Conservation (phyloP, 1,139 yeast genomes). For the Casaregolazyma lundiana region DNA sequence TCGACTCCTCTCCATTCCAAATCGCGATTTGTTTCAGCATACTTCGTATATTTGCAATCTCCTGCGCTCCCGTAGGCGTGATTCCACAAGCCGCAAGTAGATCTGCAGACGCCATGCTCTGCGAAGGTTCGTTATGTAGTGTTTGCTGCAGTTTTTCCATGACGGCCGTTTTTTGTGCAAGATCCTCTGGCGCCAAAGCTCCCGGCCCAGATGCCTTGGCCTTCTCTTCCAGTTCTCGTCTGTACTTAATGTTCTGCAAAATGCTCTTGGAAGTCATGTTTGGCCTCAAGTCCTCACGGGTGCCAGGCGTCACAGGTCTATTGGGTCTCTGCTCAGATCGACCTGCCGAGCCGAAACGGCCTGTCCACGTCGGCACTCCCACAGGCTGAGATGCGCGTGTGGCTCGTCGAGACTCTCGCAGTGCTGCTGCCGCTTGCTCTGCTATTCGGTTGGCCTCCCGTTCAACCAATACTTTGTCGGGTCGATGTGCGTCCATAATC, state of each 20-base stretch:
- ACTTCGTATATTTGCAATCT: slow-evolving; percentile 60
- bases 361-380: slow-evolving; percentile 97
- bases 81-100: slow-evolving; percentile 51
- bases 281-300: slow-evolving; percentile 8
- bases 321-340: slow-evolving; percentile 25
- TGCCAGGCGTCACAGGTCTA: slow-evolving; percentile 14
- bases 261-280: slow-evolving; percentile 25
- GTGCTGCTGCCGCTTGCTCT: slow-evolving; percentile 66
- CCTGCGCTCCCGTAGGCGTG: slow-evolving; percentile 47
- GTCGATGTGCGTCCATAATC: slow-evolving; percentile 53
- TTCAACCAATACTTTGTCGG: slow-evolving; percentile 56
- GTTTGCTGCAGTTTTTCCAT: slow-evolving; percentile 31
- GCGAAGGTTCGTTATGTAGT: slow-evolving; percentile 28
- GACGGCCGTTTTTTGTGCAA: slow-evolving; percentile 24
- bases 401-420: slow-evolving; percentile 60
- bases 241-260: slow-evolving; percentile 25
- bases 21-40: slow-evolving; percentile 63
- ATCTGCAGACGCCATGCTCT: slow-evolving; percentile 44
- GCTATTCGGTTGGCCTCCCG: slow-evolving; percentile 78
- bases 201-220: slow-evolving; percentile 9
- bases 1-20: slow-evolving; percentile 55
- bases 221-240: slow-evolving; percentile 28
- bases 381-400: slow-evolving; percentile 56
- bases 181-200: slow-evolving; percentile 10
- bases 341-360: slow-evolving; percentile 84